Base-by-base conservation (phyloP, 2,329 filamentous ascomycete species). In the Exophiala phaeomuriformis region DNA sequence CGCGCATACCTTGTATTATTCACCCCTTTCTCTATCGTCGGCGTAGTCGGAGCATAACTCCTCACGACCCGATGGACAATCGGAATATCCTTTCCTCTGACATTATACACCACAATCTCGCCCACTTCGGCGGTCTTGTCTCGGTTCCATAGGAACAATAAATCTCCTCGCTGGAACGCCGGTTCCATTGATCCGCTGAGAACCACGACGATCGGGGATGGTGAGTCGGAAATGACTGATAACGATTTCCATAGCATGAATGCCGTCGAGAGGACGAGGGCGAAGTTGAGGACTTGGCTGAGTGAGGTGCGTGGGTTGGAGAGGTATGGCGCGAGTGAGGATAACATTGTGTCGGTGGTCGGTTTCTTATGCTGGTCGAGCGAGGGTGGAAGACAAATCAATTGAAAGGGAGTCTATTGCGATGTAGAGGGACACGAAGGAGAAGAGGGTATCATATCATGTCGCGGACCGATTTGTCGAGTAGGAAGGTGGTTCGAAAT, bases 181-280 rank as follows among this genome's bases (percentile, higher is more conserved):
- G 82, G 82, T 63, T 85, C 82, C 82, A 84, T 85, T 50, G 75
- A 80, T n/a, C 81, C 82, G 10, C 80, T 84, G 3, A 84, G 71
- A 4, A 84, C 81, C 10, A 84, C 82, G 30, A 84, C 81, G 60
- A 84, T 84, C 1, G 82, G 82, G 6, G 82, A 86, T 8, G 84
- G 81, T 4, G 84, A 87, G 65, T 93, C 84, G 53, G 86, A 82
- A 59, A 82, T 74, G 31, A 95, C 81, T 5, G 85, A 90, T 55
- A 96, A 82, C 6, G 86, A 88, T 71, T 95, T 95, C 90, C 85
- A 89, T 74, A 95, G 83, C 90, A 95, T 95, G 68, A 95, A 95
- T 1, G 90, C 90, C 1, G 88, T 93, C 6, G 86, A 90, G 47
- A 95, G 81, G 58, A 95, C 88, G 59, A 96, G 82, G 52, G 84